These are phyloP conservation scores for Cyberlindnera americana DNA, from an alignment of 805 yeast genomes.

Conservation along the genomic window DNA sequence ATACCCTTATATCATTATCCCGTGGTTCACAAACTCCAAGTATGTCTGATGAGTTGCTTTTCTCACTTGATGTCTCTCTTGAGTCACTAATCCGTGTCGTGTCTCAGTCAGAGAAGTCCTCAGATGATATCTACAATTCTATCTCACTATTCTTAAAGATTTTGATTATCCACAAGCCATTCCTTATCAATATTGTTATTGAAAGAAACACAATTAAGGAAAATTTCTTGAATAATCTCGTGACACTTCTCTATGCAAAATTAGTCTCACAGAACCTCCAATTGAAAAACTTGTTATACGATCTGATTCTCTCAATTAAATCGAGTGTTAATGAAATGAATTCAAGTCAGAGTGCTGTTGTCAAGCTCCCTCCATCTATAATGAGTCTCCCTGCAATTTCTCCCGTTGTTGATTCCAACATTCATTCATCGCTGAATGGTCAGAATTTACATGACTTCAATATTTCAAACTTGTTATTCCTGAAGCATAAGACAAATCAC, in stretches of 20 bases:
- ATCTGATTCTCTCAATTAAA: constrained; percentile 53
- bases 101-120: constrained; percentile 16
- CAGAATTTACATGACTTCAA: constrained; percentile 24
- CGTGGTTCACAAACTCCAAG: constrained; percentile 11
- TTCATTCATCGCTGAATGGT: neutral
- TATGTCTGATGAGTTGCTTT: constrained; percentile 36
- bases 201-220: constrained; percentile 42
- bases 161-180: constrained; percentile 52
- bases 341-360: constrained; percentile 25
- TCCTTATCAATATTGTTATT: constrained; percentile 43
- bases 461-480: constrained; percentile 21
- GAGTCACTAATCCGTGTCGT: constrained; percentile 33
- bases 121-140: constrained; percentile 24
- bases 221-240: constrained; percentile 44
- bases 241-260: constrained; percentile 41
- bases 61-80: constrained; percentile 37
- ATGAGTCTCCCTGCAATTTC: constrained; percentile 24
- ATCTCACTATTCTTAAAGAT: constrained; percentile 51
- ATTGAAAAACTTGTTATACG: constrained; percentile 54
- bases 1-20: constrained; percentile 21
- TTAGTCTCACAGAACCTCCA: constrained; percentile 44
- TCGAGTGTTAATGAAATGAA: constrained; percentile 28
- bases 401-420: constrained; percentile 5
- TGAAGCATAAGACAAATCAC: constrained; percentile 28
- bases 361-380: constrained; percentile 28